Evolutionary conservation across 495 filamentous ascomycete species (phyloP), one percentile per base, ranked within the genome.

Genomic region (Penicillium turbatum): DNA sequence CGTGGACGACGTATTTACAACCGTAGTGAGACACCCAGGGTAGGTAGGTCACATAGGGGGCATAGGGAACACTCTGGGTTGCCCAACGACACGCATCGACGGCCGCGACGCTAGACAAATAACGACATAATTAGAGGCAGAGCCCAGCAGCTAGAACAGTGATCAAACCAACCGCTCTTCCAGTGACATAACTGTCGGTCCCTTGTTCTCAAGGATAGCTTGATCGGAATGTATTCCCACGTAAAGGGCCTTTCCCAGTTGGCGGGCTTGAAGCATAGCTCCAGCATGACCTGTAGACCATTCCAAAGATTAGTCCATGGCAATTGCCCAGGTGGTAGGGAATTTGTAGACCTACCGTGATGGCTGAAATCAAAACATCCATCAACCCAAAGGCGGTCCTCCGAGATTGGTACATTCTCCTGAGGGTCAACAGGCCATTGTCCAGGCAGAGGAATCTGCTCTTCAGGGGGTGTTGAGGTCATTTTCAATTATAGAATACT

Each of bases 331-430:
- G 42, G 15, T 47, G 9, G 35, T 32, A 26, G 17, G 26, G n/a
- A n/a, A n/a, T n/a, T n/a, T 11, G 3, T 5, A 53, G 5, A 41
- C 73, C 55, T 70, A 91, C 89, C 93, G 63, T 99, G 93, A 69
- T 99, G 93, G 70, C 87, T 90, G 71, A 99, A 99, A 73, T 99
- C 93, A 72, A 95, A 99, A 73, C 93, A 99, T 47, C 93, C 93
- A 72, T 99, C 93, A 16, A 97, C 86, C 93, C 93, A 99, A 57
- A 97, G 88, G 31, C 89, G 83, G 53, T 86, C 82, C 31, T 95
- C 82, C 8, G 72, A 75, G 36, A 85, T 72, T 3, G 75, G 72
- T 34, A 79, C 51, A 64, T 84, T 82, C 31, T 84, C 77, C 61
- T 87, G 84, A 15, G 84, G 84, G 56, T 82, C 81, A 24, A 82